A percentile compares a stretch with the other conserved stretches of the same genome.
phyloP scores from a whole-genome alignment of 2,329 filamentous ascomycete species.

The Coniochaeta sp. region DNA sequence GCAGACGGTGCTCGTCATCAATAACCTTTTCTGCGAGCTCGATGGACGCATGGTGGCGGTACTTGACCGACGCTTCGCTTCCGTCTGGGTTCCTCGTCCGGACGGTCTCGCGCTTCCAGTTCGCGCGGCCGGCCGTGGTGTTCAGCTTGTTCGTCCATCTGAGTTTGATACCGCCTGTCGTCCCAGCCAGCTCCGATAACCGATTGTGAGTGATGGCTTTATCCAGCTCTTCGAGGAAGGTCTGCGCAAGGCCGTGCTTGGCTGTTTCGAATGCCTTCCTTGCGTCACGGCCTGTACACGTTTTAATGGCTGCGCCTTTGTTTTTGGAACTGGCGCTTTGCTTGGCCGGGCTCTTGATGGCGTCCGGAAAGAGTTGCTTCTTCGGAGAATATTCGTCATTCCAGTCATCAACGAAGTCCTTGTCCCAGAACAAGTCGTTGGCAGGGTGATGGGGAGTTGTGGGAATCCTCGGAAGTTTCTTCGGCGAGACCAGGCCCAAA shows the following conservation, averaged over 20 bases:
- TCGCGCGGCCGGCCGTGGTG: conserved; percentile 69
- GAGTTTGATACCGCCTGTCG: conserved; percentile 64
- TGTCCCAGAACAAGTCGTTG: conserved; percentile 53
- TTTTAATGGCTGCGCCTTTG: conserved; percentile 19
- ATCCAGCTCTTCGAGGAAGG: conserved; percentile 66
- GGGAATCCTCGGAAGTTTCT: conserved; percentile 36
- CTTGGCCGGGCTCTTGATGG: conserved; percentile 3
- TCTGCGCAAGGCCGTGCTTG: conserved; percentile 55
- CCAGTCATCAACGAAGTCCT: conserved; percentile 53
- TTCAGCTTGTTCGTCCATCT: conserved; percentile 73
- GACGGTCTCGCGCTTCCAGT: conserved; percentile 58
- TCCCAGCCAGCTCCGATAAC: conserved; percentile 48
- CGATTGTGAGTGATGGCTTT: conserved; percentile 50
- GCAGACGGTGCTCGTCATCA: conserved; percentile 64
- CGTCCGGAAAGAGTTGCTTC: conserved; percentile 19
- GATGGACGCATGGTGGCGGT: conserved; percentile 64
- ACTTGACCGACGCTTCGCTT: conserved; percentile 15
- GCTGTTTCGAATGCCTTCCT: conserved; percentile 54
- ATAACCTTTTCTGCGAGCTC: conserved; percentile 88
- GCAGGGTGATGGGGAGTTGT: conserved; percentile 44
- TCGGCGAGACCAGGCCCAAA: conserved; percentile 21
- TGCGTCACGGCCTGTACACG: conserved; percentile 25
- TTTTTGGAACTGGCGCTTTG: conserved; percentile 13
- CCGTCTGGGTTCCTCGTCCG: conserved; percentile 18
- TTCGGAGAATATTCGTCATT: conserved; percentile 46